Conservation (phyloP, 2,329 filamentous ascomycete genomes). For the Paraphoma chrysanthemicola region DNA sequence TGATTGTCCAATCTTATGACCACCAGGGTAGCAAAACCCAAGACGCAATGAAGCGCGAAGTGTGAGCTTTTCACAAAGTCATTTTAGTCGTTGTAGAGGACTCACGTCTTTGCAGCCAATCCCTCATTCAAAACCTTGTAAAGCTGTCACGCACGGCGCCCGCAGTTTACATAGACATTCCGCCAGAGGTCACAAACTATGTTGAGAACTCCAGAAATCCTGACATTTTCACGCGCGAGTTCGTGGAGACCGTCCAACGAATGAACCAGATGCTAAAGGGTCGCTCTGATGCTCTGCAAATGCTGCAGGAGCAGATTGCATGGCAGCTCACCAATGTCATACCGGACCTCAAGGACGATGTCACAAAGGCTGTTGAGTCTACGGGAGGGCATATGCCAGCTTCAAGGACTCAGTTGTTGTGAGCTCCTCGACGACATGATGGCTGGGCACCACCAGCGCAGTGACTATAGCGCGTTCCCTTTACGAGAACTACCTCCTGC, state of each 20-base stretch:
- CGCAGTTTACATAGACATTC: constrained; percentile 61
- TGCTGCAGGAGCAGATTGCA: constrained; percentile 65
- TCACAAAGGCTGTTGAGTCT: constrained; percentile 57
- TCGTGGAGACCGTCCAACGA: constrained; percentile 68
- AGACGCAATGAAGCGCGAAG: constrained; percentile 64
- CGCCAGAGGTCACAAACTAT: constrained; percentile 68
- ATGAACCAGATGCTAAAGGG: constrained; percentile 69
- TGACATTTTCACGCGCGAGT: constrained; percentile 71
- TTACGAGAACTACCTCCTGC: too few species aligned
- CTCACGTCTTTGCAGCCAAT: constrained; percentile 45
- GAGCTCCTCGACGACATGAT: background rate
- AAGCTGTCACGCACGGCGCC: constrained; percentile 59
- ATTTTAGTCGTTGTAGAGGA: too few species aligned
- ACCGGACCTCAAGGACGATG: constrained; percentile 63
- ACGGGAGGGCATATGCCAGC: constrained; percentile 48
- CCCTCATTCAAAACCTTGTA: constrained; percentile 61
- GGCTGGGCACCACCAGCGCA: too few species aligned
- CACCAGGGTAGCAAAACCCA: constrained; percentile 65
- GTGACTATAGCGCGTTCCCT: too few species aligned
- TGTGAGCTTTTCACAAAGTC: constrained; percentile 49
- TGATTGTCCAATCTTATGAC: constrained; percentile 65
- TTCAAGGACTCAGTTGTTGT: constrained; percentile 6
- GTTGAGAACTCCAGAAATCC: constrained; percentile 69
- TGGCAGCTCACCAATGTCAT: constrained; percentile 65
- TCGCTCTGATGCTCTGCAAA: constrained; percentile 64